A percentile compares a stretch with the other conserved stretches of the same genome.
These are phyloP conservation scores for Aphanomyces stellatus DNA, from an alignment of 352 stramenopile genomes.

Conservation along the genomic window DNA sequence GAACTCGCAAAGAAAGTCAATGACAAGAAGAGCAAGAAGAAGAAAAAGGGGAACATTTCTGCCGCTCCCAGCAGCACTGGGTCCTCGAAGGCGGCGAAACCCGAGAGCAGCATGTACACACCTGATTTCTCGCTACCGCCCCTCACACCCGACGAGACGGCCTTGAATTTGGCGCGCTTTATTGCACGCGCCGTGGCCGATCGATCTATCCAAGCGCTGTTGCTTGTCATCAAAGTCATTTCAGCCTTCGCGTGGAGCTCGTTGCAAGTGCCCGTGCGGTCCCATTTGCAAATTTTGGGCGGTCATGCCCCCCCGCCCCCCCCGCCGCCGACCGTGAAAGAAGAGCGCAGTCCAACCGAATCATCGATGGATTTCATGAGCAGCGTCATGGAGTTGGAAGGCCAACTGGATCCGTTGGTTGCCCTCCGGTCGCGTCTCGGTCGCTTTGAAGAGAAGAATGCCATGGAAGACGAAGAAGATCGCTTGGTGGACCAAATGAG, in stretches of 20 bases:
- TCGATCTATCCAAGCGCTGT: conserved; percentile 58
- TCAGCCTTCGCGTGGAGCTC: background rate
- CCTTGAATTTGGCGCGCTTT: conserved; percentile 60
- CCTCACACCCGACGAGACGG: conserved; percentile 43
- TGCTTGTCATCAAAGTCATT: conserved; percentile 50
- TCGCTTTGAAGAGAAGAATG: conserved; percentile 12
- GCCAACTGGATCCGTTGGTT: background rate
- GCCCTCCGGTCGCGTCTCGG: conserved; percentile 4
- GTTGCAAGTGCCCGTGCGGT: background rate
- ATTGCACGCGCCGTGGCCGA: conserved; percentile 68
- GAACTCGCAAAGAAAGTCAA: conserved; percentile 74
- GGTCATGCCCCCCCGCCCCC: background rate
- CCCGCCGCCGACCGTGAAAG: background rate
- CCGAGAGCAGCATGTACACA: conserved; percentile 47
- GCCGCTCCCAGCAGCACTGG: background rate
- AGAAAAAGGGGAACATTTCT: conserved; percentile 31
- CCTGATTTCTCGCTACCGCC: conserved; percentile 57
- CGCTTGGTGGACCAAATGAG: conserved; percentile 31
- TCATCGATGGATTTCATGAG: conserved; percentile 13
- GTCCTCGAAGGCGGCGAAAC: conserved; percentile 29
- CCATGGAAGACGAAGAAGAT: conserved; percentile 32
- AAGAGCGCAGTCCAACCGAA: background rate
- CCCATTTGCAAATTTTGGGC: conserved; percentile 2
- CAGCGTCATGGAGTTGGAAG: conserved; percentile 17
- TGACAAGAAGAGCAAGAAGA: conserved; percentile 78